These are phyloP conservation scores for Monosporascus sp. DNA, from an alignment of 2,329 filamentous ascomycete species.

Conservation along the genomic window DNA sequence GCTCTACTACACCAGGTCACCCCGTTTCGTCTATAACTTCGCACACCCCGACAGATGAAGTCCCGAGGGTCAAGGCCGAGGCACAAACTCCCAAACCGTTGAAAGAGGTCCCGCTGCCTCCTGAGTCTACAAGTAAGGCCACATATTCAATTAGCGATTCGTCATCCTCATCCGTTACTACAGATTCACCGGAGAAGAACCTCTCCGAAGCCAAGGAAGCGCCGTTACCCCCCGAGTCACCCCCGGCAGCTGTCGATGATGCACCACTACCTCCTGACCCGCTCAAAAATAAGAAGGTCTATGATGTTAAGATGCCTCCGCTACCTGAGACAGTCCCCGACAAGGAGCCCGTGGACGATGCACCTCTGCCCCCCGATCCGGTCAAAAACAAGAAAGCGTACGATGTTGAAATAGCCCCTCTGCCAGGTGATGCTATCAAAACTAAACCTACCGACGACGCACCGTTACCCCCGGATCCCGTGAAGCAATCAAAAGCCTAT, in stretches of 20 bases:
- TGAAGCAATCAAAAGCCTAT: constrained; percentile 25
- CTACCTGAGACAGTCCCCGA: constrained; percentile 20
- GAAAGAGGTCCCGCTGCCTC: constrained; percentile 39
- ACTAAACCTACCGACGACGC: constrained; percentile 24
- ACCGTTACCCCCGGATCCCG: constrained; percentile 36
- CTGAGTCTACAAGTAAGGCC: constrained; percentile 50
- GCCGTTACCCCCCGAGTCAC: constrained; percentile 30
- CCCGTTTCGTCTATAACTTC: constrained; percentile 14
- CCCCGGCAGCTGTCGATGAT: constrained; percentile 16
- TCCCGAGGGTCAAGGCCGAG: constrained; percentile 33
- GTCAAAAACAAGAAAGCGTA: constrained; percentile 26
- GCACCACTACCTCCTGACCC: constrained; percentile 41
- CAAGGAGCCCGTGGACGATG: constrained; percentile 26
- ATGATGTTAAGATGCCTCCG: constrained; percentile 20
- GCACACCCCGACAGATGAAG: constrained; percentile 16
- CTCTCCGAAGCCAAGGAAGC: constrained; percentile 19
- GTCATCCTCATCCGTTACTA: constrained; percentile 46
- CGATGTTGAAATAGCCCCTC: constrained; percentile 29
- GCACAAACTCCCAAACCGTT: constrained; percentile 27
- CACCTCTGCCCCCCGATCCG: constrained; percentile 36
- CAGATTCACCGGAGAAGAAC: constrained; percentile 18
- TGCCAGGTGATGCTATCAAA: constrained; percentile 26
- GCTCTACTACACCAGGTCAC: constrained; percentile 21
- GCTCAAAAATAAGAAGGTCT: constrained; percentile 29
- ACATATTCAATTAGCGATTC: constrained; percentile 45